Evolutionary conservation across 495 filamentous ascomycete genomes (phyloP).

Genomic region (Penicillium maclennaniae): DNA sequence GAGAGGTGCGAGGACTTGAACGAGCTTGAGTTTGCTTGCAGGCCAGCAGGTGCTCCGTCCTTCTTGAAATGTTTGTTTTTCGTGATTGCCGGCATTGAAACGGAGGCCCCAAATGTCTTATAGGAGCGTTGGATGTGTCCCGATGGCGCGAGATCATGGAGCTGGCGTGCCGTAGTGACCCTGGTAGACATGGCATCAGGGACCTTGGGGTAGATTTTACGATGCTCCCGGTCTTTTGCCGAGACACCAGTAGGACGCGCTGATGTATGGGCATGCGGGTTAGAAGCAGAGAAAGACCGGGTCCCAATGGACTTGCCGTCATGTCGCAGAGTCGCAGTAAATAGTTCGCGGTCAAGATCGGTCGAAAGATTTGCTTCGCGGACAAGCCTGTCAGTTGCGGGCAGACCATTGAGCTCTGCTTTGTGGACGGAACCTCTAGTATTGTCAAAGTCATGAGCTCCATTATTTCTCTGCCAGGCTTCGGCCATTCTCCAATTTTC

Average conservation of each 20-base stretch:
- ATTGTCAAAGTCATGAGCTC: background rate
- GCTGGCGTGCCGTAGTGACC: conserved; percentile 5
- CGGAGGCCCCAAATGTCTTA: background rate
- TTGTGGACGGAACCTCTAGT: background rate
- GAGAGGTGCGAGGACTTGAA: conserved; percentile 39
- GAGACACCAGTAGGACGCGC: background rate
- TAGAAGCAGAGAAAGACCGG: background rate
- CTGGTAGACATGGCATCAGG: background rate
- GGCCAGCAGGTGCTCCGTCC: conserved; percentile 3
- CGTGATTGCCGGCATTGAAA: background rate
- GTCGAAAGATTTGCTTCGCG: background rate
- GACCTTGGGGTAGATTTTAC: background rate
- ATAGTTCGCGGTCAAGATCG: conserved; percentile 31
- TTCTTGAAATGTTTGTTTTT: conserved; percentile 1
- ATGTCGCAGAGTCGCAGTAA: conserved; percentile 28
- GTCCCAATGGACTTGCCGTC: conserved; percentile 8
- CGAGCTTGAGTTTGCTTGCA: conserved; percentile 16
- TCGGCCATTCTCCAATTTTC: conserved; percentile 28
- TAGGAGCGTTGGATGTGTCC: background rate
- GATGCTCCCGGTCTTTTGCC: background rate
- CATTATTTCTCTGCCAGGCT: conserved; percentile 19
- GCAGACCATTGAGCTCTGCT: background rate
- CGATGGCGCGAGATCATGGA: background rate
- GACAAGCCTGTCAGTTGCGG: background rate
- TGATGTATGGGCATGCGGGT: background rate